Evolutionary conservation across 1,139 yeast species (phyloP), one percentile per base, ranked within the genome.

Genomic region (Casaregolazyma lundiana): DNA sequence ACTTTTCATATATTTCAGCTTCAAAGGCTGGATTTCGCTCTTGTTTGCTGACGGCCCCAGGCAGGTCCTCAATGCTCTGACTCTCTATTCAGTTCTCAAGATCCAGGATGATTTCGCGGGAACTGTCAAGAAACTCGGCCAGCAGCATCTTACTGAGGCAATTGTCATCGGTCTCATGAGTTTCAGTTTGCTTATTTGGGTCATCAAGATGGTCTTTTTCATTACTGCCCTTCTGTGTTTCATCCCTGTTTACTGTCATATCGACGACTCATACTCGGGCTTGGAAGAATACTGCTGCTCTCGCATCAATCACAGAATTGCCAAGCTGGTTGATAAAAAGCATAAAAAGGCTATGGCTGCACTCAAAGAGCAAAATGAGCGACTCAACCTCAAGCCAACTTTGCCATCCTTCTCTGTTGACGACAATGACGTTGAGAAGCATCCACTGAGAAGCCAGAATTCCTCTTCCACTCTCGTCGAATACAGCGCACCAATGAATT

Each of bases 11-110:
- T 86, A 80, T 63, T 78, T 78, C 58, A 83, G 86, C 49, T 66
- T 86, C 47, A 80, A 81, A 53, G 75, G 77, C 42, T 86, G 92
- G 61, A 62, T 81, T 13, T 78, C 78, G 49, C 71, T 85, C 30
- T 56, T 84, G 16, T 69, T 85, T 39, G 90, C 95, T 0, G 96
- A 88, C 57, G 76, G 90, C 4, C 96, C 96, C n/a, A 76, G 96
- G 64, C 96, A 88, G 66, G 83, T 84, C 2, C 77, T 88, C 55
- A 88, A 88, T 61, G 84, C 89, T 21, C 68, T 85, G 54, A 86
- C 96, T 0, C 65, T 84, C 32, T 72, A 82, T 59, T 73, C 78
- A 2, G 78, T 78, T 16, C 64, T 77, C 41, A 59, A 72, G 41
- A 60, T 74, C 18, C 60, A 65, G 39, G 70, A 67, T 49, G 73